These are phyloP conservation scores for Phaeolepiota aurea DNA, from an alignment of 768 basidiomycete species.

Conservation along the genomic window DNA sequence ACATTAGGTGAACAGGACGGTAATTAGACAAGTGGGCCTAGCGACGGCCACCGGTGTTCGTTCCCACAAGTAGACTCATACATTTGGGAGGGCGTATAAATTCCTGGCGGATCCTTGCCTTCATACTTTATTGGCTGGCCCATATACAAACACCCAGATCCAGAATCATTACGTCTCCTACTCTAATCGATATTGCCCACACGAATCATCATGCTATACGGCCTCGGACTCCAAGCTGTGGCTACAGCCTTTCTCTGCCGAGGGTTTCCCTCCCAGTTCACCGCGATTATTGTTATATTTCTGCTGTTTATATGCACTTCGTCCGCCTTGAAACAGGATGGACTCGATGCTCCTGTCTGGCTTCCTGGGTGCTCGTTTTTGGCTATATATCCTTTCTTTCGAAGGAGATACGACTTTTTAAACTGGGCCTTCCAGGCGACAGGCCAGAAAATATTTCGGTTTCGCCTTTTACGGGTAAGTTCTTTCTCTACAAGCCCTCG, in stretches of 20 bases:
- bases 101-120: background rate
- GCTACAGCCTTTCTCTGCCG: slow-evolving; percentile 41
- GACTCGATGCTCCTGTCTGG: slow-evolving; percentile 40
- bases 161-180: slow-evolving; percentile 20
- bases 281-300: slow-evolving; percentile 37
- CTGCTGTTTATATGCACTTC: slow-evolving; percentile 35
- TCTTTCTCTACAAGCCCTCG: slow-evolving; percentile 3
- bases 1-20: background rate
- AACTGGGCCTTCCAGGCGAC: slow-evolving; percentile 64
- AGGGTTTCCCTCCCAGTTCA: slow-evolving; percentile 39
- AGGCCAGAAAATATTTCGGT: slow-evolving; percentile 59
- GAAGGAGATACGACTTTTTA: slow-evolving; percentile 61
- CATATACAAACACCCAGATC: slow-evolving; percentile 6
- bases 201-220: slow-evolving; percentile 8
- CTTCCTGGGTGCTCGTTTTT: slow-evolving; percentile 53
- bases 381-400: slow-evolving; percentile 62
- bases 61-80: too few species aligned
- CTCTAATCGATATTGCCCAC: slow-evolving; percentile 37
- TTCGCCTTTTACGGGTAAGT: slow-evolving; percentile 60
- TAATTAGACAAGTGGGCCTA: background rate
- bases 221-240: slow-evolving; percentile 40
- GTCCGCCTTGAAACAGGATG: slow-evolving; percentile 40
- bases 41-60: background rate
- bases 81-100: too few species aligned
- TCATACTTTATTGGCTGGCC: background rate